These are phyloP conservation scores for Psophocarpus tetragonolobus DNA, from an alignment of 306 rosid species.

Conservation along the genomic window DNA sequence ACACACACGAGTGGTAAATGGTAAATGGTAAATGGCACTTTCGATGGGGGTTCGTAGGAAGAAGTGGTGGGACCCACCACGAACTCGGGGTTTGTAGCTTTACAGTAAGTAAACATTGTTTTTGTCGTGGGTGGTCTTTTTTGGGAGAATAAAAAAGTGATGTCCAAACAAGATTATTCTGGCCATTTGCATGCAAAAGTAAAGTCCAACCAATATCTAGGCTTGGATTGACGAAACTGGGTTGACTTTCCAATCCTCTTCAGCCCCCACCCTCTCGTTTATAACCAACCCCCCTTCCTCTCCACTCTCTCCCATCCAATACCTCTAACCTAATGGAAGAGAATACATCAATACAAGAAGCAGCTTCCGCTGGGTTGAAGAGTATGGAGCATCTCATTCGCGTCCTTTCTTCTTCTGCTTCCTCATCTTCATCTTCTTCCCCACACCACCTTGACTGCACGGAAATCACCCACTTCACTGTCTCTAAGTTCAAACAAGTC, in stretches of 20 bases:
- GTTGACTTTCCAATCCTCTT: constrained; percentile 52
- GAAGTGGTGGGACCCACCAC: constrained; percentile 47
- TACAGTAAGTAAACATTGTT: constrained; percentile 33
- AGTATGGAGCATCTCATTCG: constrained; percentile 76
- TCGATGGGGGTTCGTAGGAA: neutral
- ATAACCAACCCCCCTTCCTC: constrained; percentile 29
- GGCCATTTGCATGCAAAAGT: constrained; percentile 4
- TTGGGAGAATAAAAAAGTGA: neutral
- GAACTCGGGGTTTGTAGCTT: neutral
- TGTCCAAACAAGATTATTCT: neutral
- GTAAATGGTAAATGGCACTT: neutral
- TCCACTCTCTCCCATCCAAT: neutral
- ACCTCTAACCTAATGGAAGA: no score
- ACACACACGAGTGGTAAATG: no score
- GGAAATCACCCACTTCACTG: constrained; percentile 73
- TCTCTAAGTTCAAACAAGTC: constrained; percentile 69
- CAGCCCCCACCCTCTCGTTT: constrained; percentile 32
- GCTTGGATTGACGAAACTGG: constrained; percentile 44
- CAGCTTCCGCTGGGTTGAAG: constrained; percentile 67
- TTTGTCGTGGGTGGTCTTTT: constrained; percentile 30
- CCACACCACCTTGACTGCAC: constrained; percentile 46
- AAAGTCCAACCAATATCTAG: constrained; percentile 50
- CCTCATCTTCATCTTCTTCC: neutral
- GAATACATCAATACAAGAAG: constrained; percentile 65
- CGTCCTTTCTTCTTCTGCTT: constrained; percentile 41